Evolutionary conservation across 2,329 filamentous ascomycete species (phyloP), one percentile per base, ranked within the genome.

Genomic region (Furcasterigmium sp.): DNA sequence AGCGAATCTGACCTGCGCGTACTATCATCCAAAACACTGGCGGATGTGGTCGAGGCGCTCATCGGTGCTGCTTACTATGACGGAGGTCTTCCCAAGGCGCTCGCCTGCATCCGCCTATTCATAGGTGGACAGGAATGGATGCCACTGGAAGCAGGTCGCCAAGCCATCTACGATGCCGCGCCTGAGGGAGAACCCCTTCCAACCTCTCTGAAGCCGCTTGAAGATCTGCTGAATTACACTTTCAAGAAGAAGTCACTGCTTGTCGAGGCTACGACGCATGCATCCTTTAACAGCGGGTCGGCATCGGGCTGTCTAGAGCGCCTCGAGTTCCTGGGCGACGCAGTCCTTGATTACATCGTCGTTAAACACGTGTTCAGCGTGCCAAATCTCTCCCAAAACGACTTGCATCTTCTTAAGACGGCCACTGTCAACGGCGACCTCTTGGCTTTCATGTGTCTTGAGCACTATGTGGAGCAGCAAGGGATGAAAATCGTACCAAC

Each of bases 251-350:
- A 82, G 49, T 57, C 72, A 0, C 68, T 95, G 1, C 72, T 96
- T 1, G 56, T 85, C 0, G 87, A 96, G 64, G 86, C 91, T 3
- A 70, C 91, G 39, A 95, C 90, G 0, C 91, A 96, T 56, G 69
- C 80, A 0, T 91, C 87, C 0, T 71, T 58, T 53, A 62, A 58
- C 35, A 44, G 59, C 5, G 73, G 70, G 40, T 69, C 68, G 23
- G 62, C 65, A 14, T 67, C 73, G 5, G 69, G 69, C 3, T 70
- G 64, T 18, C 73, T 80, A 11, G 86, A 96, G 51, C 78, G 90
- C 0, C 75, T 96, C 1, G 91, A 96, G 56, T 95, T 93, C 54
- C 68, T 96, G 0, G 91, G 91, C 1, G 91, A 97, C 53, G 79
- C 89, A 0, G 70, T 96, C 3, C 77, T 97, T 0, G 91, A 97